Base-by-base conservation (phyloP, 2,329 filamentous ascomycete genomes). In the Biscogniauxia sp. region DNA sequence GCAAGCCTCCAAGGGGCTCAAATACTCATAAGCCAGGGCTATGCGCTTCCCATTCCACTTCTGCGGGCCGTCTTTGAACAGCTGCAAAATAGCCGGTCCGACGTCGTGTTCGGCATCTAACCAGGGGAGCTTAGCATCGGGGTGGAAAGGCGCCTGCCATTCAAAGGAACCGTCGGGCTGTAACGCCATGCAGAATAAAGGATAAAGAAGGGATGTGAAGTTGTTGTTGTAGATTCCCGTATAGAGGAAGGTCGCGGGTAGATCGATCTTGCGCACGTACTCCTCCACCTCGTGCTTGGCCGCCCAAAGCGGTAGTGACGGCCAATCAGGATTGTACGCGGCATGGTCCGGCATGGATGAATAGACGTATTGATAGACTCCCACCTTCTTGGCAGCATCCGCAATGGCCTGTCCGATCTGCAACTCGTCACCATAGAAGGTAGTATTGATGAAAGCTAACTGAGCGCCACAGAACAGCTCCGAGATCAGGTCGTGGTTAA, bases 181-280 rank as follows among this genome's bases (percentile, higher is more conserved):
- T 53, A 96, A 80, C 65, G 96, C 92, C 90, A 97, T 96, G 78
- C 93, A 95, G 79, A 98, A 98, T 3, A 98, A 83, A 1, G 95
- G 95, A 72, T 97, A 98, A 1, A 87, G 88, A 32, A 97, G 82
- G 53, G 91, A 95, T 28, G 94, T 98, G 77, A 98, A 99, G 75
- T 99, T 98, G 78, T 98, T 98, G 82, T 98, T 97, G 82, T 98
- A 99, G 70, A 97, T 97, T 61, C 94, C 95, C 9, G 93, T 92
- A 76, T 97, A 97, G 66, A 97, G 89, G 75, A 97, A 98, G 0
- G 94, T 98, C 0, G 93, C 88, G 0, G 92, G 92, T 11, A 97
- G 82, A 9, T 88, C 88, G 50, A 97, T 85, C 73, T 92, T 86
- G 60, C 91, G 87, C 56, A 97, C 85, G 75, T 98, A 96, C 58